Conservation (phyloP, 805 yeast species). For the Nakazawaea sp. region DNA sequence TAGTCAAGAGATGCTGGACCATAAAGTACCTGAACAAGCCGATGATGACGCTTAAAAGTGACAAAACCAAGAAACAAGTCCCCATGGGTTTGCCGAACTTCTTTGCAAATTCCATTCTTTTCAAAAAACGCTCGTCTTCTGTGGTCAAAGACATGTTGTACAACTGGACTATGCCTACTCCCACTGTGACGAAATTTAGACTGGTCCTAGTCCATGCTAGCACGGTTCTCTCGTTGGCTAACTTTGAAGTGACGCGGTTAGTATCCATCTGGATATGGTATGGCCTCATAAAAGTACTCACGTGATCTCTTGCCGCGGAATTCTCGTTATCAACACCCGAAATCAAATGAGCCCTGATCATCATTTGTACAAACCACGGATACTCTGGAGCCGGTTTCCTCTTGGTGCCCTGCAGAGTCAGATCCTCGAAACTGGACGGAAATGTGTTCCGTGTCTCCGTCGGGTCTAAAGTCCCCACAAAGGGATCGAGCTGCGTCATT, state of each 20-base stretch:
- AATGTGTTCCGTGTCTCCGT: no score
- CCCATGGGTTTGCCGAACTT: conserved; percentile 19
- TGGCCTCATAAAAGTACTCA: no score
- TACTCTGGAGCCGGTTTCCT: no score
- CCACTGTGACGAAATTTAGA: conserved; percentile 42
- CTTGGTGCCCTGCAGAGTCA: no score
- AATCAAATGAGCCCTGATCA: no score
- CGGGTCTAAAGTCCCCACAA: no score
- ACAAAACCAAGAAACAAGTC: conserved; percentile 29
- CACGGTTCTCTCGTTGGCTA: conserved; percentile 58
- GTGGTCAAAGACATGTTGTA: conserved; percentile 27
- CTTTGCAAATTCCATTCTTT: conserved; percentile 9
- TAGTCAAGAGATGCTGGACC: conserved; percentile 32
- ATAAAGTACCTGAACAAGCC: conserved; percentile 39
- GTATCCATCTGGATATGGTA: no score
- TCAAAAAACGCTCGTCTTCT: background rate
- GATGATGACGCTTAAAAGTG: conserved; percentile 32
- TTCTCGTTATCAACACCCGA: conserved; percentile 42
- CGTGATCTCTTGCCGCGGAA: conserved; percentile 47
- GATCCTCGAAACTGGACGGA: no score
- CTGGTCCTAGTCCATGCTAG: conserved; percentile 57
- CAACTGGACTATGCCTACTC: conserved; percentile 47
- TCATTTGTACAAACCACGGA: no score
- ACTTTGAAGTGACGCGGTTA: no score
- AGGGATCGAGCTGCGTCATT: no score